A percentile compares a stretch with the other conserved stretches of the same genome.
phyloP scores from a whole-genome alignment of 208 protist genomes.

The Crithidia thermophila region DNA sequence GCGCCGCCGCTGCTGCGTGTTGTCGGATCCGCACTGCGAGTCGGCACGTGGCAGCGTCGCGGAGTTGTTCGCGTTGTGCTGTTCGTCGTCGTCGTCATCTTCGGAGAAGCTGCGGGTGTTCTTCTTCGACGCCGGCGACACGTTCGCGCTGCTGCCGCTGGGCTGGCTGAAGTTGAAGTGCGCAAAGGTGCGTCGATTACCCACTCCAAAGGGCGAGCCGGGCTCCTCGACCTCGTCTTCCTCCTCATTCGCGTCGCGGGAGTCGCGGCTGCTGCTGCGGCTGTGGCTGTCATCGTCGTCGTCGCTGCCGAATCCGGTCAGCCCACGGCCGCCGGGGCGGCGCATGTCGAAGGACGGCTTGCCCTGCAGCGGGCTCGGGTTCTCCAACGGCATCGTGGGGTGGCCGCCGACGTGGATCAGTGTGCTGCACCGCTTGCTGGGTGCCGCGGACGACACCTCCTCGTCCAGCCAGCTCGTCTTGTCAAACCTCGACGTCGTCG shows the following conservation, averaged over 20 bases:
- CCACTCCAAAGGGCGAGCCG: constrained; percentile 3
- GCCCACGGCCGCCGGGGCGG: not conserved
- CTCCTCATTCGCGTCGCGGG: not conserved
- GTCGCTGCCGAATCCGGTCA: constrained; percentile 2
- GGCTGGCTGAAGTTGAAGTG: constrained; percentile 8
- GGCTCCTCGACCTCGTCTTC: constrained; percentile 17
- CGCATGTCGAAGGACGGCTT: not conserved
- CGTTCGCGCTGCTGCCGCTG: constrained; percentile 6
- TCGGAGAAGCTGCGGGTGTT: constrained; percentile 7
- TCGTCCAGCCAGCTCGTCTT: constrained; percentile 19
- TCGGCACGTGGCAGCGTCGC: not conserved
- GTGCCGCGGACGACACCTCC: not conserved
- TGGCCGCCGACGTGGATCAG: not conserved
- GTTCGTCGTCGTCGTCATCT: not conserved
- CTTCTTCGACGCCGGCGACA: not conserved
- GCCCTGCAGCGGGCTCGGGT: not conserved
- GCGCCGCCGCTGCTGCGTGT: not conserved
- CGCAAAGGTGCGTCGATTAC: constrained; percentile 1
- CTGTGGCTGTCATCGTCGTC: not conserved
- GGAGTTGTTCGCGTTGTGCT: not conserved
- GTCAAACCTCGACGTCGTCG: not conserved
- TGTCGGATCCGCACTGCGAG: not conserved
- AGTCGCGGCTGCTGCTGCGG: not conserved
- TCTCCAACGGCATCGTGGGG: not conserved
- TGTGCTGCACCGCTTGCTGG: not conserved